Base-by-base conservation (phyloP, 768 basidiomycete species). In the Psilocybe cubensis region DNA sequence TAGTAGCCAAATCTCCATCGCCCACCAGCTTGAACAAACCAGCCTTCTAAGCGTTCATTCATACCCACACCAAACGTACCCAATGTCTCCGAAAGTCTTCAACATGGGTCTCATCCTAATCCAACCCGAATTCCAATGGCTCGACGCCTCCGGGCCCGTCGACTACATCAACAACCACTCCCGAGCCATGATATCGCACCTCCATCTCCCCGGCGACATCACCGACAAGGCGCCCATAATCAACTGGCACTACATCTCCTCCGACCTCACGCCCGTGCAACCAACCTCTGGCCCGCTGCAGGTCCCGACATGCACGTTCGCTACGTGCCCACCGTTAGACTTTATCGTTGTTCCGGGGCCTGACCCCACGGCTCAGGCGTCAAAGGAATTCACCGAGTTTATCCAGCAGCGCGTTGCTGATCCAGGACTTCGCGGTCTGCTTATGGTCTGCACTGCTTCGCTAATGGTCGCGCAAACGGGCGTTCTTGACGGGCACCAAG, bases 281-380 rank as follows among this genome's bases (percentile, higher is more conserved):
- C 55, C 69, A 3, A 53, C 57, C n/a, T 56, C 64, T 3, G 67
- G 68, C 5, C 66, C 69, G 3, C 54, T 46, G 0, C 61, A 60
- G 17, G 33, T 43, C 11, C 69, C 69, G 3, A 63, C 66, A 2
- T 28, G 25, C 54, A 69, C 68, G 1, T 68, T 63, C 49, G 55
- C 41, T 2, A 52, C 48, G 43, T 66, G 64, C 49, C 70, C 70
- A 0, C 53, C 43, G 21, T 55, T 71, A 38, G 65, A 71, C 57
- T 68, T 66, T 49, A 58, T 71, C 50, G 21, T 71, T 46, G 54
- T 68, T n/a, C 68, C 70, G 0, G 70, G 70, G 0, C 60, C 64
- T 0, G 56, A 64, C 29, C 65, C 66, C 0, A 18, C n/a, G 14
- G 23, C n/a, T 3, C 25, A 38, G 0, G 52, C 68, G 10, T 57